phyloP scores from a whole-genome alignment of 1,139 yeast species.

The Wickerhamomyces sp. region DNA sequence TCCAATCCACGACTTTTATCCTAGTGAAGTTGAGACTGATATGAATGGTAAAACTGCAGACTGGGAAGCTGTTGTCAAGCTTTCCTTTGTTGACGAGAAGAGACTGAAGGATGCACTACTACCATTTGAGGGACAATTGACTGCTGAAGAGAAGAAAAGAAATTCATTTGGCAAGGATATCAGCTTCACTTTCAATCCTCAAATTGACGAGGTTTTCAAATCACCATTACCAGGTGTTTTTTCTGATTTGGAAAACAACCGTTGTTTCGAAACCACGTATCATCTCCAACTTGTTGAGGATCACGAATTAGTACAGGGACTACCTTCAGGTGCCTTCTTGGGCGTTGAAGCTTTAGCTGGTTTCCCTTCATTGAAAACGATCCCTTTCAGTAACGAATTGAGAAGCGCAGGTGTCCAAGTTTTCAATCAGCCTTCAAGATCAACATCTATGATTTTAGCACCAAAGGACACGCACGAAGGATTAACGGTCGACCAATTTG shows the following conservation, averaged over 20 bases:
- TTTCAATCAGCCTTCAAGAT: constrained; percentile 80
- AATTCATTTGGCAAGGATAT: constrained; percentile 71
- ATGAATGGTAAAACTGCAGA: constrained; percentile 92
- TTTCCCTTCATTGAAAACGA: constrained; percentile 75
- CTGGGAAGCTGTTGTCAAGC: constrained; percentile 98
- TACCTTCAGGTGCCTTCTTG: constrained; percentile 60
- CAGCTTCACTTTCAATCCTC: constrained; percentile 71
- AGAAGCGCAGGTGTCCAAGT: constrained; percentile 64
- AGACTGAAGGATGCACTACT: constrained; percentile 68
- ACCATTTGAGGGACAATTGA: constrained; percentile 54
- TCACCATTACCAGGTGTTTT: constrained; percentile 80
- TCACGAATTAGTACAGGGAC: constrained; percentile 47
- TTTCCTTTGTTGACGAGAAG: constrained; percentile 85
- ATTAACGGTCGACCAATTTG: constrained; percentile 42
- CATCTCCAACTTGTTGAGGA: constrained; percentile 47
- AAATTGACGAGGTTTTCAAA: constrained; percentile 60
- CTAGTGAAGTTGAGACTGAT: constrained; percentile 83
- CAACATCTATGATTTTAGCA: constrained; percentile 72
- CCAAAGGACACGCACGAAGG: constrained; percentile 53
- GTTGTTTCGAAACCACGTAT: constrained; percentile 59
- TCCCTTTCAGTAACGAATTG: constrained; percentile 55
- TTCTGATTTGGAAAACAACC: constrained; percentile 72
- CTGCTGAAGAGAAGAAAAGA: constrained; percentile 66
- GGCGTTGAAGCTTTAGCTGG: constrained; percentile 80
- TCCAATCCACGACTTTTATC: constrained; percentile 88